These are phyloP conservation scores for Debaryomyces singareniensis DNA, from an alignment of 1,139 yeast species.

Conservation along the genomic window DNA sequence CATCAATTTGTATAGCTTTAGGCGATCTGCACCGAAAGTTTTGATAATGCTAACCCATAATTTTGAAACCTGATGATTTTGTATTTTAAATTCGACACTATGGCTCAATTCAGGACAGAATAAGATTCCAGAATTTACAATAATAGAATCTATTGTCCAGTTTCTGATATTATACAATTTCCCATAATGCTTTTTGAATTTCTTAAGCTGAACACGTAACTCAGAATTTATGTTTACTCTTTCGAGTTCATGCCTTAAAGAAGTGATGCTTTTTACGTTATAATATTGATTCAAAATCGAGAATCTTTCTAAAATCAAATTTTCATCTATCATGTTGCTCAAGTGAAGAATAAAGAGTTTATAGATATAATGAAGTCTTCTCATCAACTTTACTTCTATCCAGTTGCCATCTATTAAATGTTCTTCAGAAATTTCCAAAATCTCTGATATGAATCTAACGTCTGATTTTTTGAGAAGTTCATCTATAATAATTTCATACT, in stretches of 20 bases:
- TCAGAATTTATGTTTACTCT: slow-evolving; percentile 3
- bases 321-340: slow-evolving; percentile 10
- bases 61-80: slow-evolving; percentile 10
- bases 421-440: slow-evolving; percentile 22
- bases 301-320: slow-evolving; percentile 12
- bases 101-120: slow-evolving; percentile 21
- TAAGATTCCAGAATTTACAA: slow-evolving; percentile 15
- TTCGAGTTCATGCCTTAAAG: slow-evolving; percentile 6
- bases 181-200: slow-evolving; percentile 2
- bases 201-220: slow-evolving; percentile 8
- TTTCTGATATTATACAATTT: neutral
- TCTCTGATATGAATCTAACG: slow-evolving; percentile 9
- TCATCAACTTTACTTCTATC: slow-evolving; percentile 18
- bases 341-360: slow-evolving; percentile 15
- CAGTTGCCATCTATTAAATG: slow-evolving; percentile 26
- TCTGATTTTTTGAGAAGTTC: slow-evolving; percentile 10
- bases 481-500: slow-evolving; percentile 13
- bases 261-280: slow-evolving; percentile 11
- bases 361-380: slow-evolving; percentile 20
- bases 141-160: slow-evolving; percentile 9
- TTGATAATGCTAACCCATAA: slow-evolving; percentile 14
- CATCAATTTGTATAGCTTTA: slow-evolving; percentile 18
- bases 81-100: slow-evolving; percentile 14
- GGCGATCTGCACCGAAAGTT: slow-evolving; percentile 12
- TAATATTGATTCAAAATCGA: slow-evolving; percentile 23